These are phyloP conservation scores for Neopestalotiopsis sp. DNA, from an alignment of 2,329 filamentous ascomycete genomes.

Conservation along the genomic window DNA sequence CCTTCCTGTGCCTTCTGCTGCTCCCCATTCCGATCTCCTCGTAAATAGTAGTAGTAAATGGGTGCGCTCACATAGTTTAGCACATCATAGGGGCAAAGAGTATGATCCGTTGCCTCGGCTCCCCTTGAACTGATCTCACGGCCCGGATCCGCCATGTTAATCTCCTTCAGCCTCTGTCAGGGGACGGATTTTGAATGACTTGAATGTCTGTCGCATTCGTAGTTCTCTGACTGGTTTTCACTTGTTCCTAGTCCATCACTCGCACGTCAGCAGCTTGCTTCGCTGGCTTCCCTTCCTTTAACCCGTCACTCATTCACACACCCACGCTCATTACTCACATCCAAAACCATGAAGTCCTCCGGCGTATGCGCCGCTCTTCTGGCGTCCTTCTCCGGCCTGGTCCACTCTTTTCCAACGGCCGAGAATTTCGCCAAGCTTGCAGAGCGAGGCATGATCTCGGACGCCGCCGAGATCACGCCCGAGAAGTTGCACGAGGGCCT, in stretches of 20 bases:
- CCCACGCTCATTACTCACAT: neutral
- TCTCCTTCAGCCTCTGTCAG: constrained; percentile 9
- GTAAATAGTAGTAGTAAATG: neutral
- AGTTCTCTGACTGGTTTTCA: constrained; percentile 6
- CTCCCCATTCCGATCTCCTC: neutral
- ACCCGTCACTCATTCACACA: constrained; percentile 16
- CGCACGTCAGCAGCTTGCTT: neutral
- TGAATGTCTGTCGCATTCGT: constrained; percentile 10
- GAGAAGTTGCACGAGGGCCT: constrained; percentile 23
- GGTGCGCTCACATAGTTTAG: too few species aligned
- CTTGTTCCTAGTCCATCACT: neutral
- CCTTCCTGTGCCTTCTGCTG: neutral
- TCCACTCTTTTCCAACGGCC: constrained; percentile 26
- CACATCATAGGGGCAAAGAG: neutral
- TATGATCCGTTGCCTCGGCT: neutral
- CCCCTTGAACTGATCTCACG: constrained; percentile 5
- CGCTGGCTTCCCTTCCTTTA: neutral
- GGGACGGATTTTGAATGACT: constrained; percentile 11
- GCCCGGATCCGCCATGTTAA: neutral
- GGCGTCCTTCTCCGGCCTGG: constrained; percentile 16
- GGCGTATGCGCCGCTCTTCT: constrained; percentile 14
- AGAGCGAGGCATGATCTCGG: constrained; percentile 9
- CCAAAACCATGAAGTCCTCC: constrained; percentile 1
- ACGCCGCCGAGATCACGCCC: constrained; percentile 18
- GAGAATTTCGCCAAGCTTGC: constrained; percentile 27